A percentile compares a stretch with the other conserved stretches of the same genome.
Evolutionary conservation across 2,329 filamentous ascomycete species (phyloP).

Genomic region (Hypoxylon sp.): DNA sequence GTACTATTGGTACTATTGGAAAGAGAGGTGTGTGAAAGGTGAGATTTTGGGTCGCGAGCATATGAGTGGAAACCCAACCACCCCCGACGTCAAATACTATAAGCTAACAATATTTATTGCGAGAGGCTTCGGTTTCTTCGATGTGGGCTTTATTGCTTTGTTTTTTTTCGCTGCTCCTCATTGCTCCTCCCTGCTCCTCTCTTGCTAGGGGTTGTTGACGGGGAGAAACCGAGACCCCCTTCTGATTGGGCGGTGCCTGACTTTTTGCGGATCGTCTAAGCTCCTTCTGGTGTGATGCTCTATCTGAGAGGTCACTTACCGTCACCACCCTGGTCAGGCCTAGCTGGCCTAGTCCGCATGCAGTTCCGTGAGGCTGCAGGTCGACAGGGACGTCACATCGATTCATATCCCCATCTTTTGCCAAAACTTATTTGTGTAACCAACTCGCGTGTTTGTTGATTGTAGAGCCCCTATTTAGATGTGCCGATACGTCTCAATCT

Average conservation of each 20-base stretch:
- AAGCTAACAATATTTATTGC: constrained; percentile 23
- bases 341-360: constrained; percentile 30
- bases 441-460: not conserved
- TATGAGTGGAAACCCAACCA: constrained; percentile 26
- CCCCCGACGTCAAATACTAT: constrained; percentile 5
- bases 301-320: constrained; percentile 30
- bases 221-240: constrained; percentile 45
- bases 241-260: constrained; percentile 46
- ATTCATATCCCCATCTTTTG: constrained; percentile 25
- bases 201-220: constrained; percentile 35
- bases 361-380: constrained; percentile 39
- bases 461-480: constrained; percentile 10
- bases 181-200: not conserved
- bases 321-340: constrained; percentile 22
- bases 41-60: constrained; percentile 32
- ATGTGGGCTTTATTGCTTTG: constrained; percentile 38
- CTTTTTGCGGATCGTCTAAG: constrained; percentile 27
- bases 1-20: constrained; percentile 2
- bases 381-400: constrained; percentile 40
- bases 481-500: not conserved
- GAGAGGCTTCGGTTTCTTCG: constrained; percentile 26
- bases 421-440: constrained; percentile 22
- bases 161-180: constrained; percentile 32
- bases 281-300: constrained; percentile 42
- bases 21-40: constrained; percentile 32